Conservation (phyloP, 768 basidiomycete genomes). For the Agaricus sinodeliciosus region DNA sequence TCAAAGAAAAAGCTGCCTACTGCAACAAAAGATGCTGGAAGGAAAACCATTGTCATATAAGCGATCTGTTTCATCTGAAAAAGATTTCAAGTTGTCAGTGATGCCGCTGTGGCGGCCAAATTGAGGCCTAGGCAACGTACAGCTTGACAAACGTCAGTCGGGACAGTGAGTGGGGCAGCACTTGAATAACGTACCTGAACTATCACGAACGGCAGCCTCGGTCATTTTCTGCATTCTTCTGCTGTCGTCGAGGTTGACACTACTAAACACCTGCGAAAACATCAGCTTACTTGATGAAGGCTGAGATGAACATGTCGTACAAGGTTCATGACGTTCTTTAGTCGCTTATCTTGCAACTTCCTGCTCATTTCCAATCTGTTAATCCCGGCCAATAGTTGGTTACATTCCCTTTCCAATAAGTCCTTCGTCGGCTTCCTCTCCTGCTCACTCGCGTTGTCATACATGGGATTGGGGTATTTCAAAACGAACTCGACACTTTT, state of each 20-base stretch:
- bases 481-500: conserved; percentile 40
- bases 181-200: conserved; percentile 16
- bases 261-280: conserved; percentile 38
- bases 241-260: conserved; percentile 44
- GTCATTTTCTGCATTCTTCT: conserved; percentile 38
- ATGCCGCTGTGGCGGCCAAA: neutral
- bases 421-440: conserved; percentile 6
- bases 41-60: conserved; percentile 41
- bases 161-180: neutral
- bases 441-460: neutral
- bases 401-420: conserved; percentile 30
- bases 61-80: conserved; percentile 33
- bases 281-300: neutral
- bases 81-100: neutral
- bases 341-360: conserved; percentile 27
- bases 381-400: conserved; percentile 35
- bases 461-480: conserved; percentile 33
- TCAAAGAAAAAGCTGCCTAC: conserved; percentile 14
- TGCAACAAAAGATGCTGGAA: conserved; percentile 38
- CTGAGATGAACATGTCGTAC: conserved; percentile 17
- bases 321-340: conserved; percentile 38
- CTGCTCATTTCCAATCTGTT: conserved; percentile 31
- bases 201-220: conserved; percentile 33
- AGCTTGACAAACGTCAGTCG: neutral
- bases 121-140: neutral